Conservation (phyloP, 2,329 filamentous ascomycete genomes). For the Aspergillus neoniger region DNA sequence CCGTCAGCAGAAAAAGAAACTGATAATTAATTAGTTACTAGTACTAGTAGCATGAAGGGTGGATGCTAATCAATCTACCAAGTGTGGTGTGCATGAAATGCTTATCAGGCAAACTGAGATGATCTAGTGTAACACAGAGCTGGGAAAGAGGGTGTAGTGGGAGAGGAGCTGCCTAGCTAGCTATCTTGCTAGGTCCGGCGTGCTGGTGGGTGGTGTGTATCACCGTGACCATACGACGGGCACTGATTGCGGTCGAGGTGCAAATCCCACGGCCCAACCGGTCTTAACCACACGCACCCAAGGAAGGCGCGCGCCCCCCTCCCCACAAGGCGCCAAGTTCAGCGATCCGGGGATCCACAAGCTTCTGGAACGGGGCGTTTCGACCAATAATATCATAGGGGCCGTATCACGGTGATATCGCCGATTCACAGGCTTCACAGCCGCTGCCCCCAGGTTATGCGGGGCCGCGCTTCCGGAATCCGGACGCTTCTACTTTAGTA, state of each 20-base stretch:
- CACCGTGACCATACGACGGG: neutral
- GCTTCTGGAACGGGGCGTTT: conserved; percentile 26
- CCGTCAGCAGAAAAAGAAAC: too few species aligned
- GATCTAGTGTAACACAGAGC: conserved; percentile 5
- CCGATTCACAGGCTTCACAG: conserved; percentile 18
- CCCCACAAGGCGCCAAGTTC: conserved; percentile 26
- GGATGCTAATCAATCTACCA: conserved; percentile 2
- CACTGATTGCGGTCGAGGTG: conserved; percentile 4
- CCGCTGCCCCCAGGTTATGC: conserved; percentile 25
- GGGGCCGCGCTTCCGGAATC: conserved; percentile 25
- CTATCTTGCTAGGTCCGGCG: too few species aligned
- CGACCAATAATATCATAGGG: conserved; percentile 15
- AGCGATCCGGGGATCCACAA: conserved; percentile 26
- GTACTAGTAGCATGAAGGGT: neutral
- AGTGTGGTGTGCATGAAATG: conserved; percentile 9
- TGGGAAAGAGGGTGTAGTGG: neutral
- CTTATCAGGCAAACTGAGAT: conserved; percentile 11
- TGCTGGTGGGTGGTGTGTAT: neutral
- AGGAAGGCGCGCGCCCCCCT: neutral
- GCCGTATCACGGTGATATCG: conserved; percentile 25
- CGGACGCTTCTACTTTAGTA: conserved; percentile 14
- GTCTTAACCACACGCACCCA: conserved; percentile 17
- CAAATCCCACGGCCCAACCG: conserved; percentile 13
- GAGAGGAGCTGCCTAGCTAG: neutral
- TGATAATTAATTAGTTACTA: too few species aligned